Conservation (phyloP, 805 yeast genomes). For the Ogataea trehalophila region DNA sequence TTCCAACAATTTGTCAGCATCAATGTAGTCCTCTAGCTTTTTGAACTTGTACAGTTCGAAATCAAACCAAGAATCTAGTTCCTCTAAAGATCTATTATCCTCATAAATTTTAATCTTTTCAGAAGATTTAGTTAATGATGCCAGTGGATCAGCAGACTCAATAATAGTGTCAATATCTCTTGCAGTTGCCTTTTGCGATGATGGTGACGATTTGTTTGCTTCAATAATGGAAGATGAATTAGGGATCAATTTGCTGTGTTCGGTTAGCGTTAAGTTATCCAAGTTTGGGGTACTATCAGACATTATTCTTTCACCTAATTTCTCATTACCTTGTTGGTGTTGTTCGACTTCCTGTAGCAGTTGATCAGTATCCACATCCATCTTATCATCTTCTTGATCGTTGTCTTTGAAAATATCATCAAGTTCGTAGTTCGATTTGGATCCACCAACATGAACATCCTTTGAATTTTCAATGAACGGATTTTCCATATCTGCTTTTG, state of each 20-base stretch:
- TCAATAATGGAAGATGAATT: not conserved
- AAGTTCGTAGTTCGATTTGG: constrained; percentile 3
- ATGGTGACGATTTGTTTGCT: no score
- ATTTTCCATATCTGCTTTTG: constrained; percentile 2
- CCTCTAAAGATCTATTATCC: constrained; percentile 12
- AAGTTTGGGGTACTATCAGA: constrained; percentile 20
- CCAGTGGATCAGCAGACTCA: constrained; percentile 23
- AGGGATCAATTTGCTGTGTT: constrained; percentile 2
- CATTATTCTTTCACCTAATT: constrained; percentile 6
- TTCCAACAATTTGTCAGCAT: not conserved
- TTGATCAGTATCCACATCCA: constrained; percentile 12
- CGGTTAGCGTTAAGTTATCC: constrained; percentile 14
- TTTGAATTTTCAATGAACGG: constrained; percentile 14
- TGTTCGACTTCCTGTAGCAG: not conserved
- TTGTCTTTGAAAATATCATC: constrained; percentile 10
- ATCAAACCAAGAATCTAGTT: constrained; percentile 16
- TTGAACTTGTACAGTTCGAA: constrained; percentile 14
- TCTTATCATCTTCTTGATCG: constrained; percentile 6
- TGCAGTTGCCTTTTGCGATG: not conserved
- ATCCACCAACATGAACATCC: constrained; percentile 1
- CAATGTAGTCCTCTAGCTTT: not conserved
- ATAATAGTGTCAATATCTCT: constrained; percentile 15
- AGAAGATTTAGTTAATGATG: constrained; percentile 14
- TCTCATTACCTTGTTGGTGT: not conserved
- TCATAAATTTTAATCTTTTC: constrained; percentile 18